Base-by-base conservation (phyloP, 2,329 filamentous ascomycete genomes). In the Tympanopsis confertula region DNA sequence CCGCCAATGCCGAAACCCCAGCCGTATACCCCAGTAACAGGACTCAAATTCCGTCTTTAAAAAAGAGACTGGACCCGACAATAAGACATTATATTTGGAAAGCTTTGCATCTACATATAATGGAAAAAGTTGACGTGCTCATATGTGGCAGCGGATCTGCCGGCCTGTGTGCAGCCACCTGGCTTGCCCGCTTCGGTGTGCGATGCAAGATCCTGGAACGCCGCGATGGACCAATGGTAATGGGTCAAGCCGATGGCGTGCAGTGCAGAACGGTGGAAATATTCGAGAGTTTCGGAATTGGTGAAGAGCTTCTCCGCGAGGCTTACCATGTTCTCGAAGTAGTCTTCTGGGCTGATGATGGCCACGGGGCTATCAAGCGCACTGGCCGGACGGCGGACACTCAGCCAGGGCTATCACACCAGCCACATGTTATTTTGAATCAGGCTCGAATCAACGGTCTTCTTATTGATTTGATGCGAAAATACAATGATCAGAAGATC, bases 231-330 rank as follows among this genome's bases (percentile, higher is more conserved):
- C 72, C 71, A 1, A 59, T 81, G 36, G 48, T 61, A 29, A 61
- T 66, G 35, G 77, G 76, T 3, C 74, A 82, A 52, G 78, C 78
- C 13, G 78, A 83, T 42, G 73, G 74, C 2, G 69, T 76, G 14
- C 71, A 77, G 52, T 71, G 67, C 39, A 69, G 72, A 2, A 75
- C 72, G 0, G 71, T 78, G 13, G 74, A 79, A 50, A 65, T 79
- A 17, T 74, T 77, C 37, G 73, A 78, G 46, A 71, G 68, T 33
- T 72, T 78, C 20, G 69, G 63, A 1, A 61, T 78, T 3, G 61
- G 65, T 2, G 69, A 73, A 35, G 57, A 65, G 14, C 56, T 79
- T 19, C 59, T 77, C 20, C 60, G 63, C 22, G 72, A 77, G 41
- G 63, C 71, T 1, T 77, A 69, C 39, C 74, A 77, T 48, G 65